A percentile compares a stretch with the other conserved stretches of the same genome.
Evolutionary conservation across 179 eudicot genomes (phyloP).

Genomic region (Patellifolia procumbens): DNA sequence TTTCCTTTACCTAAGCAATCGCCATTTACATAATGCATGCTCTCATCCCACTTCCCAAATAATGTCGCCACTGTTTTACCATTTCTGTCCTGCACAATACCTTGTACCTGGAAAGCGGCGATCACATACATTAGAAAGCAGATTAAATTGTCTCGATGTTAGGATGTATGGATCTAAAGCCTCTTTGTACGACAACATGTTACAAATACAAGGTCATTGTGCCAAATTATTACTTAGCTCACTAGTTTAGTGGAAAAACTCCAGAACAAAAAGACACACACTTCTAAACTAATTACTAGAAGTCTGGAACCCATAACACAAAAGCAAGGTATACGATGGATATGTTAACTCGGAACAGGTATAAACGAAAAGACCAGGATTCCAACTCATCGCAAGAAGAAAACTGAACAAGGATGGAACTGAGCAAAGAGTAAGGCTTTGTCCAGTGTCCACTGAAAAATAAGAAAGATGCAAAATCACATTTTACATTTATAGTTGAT

Average conservation of each 20-base stretch:
- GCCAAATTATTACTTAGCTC: neutral
- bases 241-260: neutral
- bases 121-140: slow-evolving; percentile 11
- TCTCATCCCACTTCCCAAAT: slow-evolving; percentile 98
- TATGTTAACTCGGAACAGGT: no score
- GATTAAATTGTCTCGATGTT: neutral
- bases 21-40: slow-evolving; percentile 79
- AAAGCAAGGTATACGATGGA: neutral
- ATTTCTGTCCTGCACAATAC: slow-evolving; percentile 74
- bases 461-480: neutral
- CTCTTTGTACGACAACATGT: neutral
- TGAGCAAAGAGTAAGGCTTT: neutral
- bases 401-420: neutral
- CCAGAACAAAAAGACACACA: neutral
- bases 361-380: no score
- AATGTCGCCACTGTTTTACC: slow-evolving; percentile 84
- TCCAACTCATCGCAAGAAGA: neutral
- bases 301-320: neutral
- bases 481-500: neutral
- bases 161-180: slow-evolving; percentile 4
- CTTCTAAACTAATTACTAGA: neutral
- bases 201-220: neutral
- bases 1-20: slow-evolving; percentile 73
- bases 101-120: slow-evolving; percentile 70
- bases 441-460: neutral